Percentiles rank a stretch among this genome's conserved stretches.
phyloP scores from a whole-genome alignment of 148 eudicot genomes.

The Camellia sinensis region DNA sequence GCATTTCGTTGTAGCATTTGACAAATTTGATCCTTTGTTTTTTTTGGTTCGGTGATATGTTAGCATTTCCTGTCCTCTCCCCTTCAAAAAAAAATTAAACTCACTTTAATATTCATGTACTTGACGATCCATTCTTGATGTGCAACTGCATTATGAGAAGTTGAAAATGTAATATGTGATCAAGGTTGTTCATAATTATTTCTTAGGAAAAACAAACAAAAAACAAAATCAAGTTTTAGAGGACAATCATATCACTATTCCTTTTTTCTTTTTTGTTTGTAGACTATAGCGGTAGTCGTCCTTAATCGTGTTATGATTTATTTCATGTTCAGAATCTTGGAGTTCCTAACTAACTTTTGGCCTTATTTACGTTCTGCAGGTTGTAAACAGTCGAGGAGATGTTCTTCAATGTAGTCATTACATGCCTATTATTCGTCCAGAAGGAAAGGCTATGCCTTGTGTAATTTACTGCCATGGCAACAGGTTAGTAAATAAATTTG shows the following conservation, averaged over 20 bases:
- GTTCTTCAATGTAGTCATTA: slow-evolving; percentile 89
- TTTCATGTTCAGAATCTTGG: neutral
- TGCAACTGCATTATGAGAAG: neutral
- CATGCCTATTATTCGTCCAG: slow-evolving; percentile 62
- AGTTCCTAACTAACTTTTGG: slow-evolving; percentile 12
- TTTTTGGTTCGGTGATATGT: neutral
- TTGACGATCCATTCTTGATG: neutral
- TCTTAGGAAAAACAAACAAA: neutral
- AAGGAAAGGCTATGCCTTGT: slow-evolving; percentile 83
- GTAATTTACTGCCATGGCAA: slow-evolving; percentile 98
- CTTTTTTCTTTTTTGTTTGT: neutral
- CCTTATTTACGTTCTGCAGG: slow-evolving; percentile 41
- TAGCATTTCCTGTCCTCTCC: neutral
- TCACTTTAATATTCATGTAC: neutral
- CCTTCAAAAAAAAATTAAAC: neutral
- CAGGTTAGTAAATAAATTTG: slow-evolving; percentile 52
- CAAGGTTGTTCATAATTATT: neutral
- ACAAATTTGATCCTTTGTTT: neutral
- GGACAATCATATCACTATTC: neutral
- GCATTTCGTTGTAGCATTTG: neutral
- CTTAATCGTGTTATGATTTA: neutral
- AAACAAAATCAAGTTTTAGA: neutral
- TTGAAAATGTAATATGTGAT: neutral
- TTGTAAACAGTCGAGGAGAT: slow-evolving; percentile 76
- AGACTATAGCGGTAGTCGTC: neutral